A percentile compares a stretch with the other conserved stretches of the same genome.
Conservation (phyloP, 2,329 filamentous ascomycete genomes). For the Sordariomycetes sp. region DNA sequence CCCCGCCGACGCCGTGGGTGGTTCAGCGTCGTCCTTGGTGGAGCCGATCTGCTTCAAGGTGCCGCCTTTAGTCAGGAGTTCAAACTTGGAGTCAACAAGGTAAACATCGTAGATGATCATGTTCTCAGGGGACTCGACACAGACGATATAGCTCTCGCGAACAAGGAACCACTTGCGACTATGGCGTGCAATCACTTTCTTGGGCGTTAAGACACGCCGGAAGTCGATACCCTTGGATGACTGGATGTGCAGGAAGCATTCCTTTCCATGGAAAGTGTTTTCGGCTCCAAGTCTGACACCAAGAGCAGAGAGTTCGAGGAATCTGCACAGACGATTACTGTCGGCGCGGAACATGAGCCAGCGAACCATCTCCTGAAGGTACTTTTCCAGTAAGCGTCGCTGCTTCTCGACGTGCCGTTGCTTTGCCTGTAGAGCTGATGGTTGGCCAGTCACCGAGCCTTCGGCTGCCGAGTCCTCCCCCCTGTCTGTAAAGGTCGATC, state of each 20-base stretch:
- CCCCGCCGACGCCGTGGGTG: neutral
- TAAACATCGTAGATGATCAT: constrained; percentile 99
- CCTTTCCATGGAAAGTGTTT: constrained; percentile 94
- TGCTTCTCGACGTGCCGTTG: constrained; percentile 68
- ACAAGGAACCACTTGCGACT: constrained; percentile 95
- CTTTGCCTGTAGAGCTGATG: constrained; percentile 32
- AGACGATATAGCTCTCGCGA: constrained; percentile 94
- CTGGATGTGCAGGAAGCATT: constrained; percentile 85
- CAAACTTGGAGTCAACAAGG: constrained; percentile 82
- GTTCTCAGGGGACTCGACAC: constrained; percentile 95
- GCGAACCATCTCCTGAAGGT: constrained; percentile 84
- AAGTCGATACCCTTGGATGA: constrained; percentile 83
- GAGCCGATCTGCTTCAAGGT: constrained; percentile 38
- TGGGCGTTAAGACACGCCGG: constrained; percentile 64
- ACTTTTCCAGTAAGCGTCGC: constrained; percentile 73
- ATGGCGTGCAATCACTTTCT: constrained; percentile 68
- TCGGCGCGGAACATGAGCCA: constrained; percentile 96
- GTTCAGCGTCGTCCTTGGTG: constrained; percentile 28
- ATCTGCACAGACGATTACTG: constrained; percentile 90
- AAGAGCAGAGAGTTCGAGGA: constrained; percentile 85
- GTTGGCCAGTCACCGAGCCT: constrained; percentile 9
- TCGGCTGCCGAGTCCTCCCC: constrained; percentile 28
- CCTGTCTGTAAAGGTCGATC: constrained; percentile 34
- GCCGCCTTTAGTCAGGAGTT: constrained; percentile 60
- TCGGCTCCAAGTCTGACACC: constrained; percentile 90